Percentiles rank a stretch among this genome's conserved stretches.
Evolutionary conservation across 1,284 basidiomycete species (phyloP).

Genomic region (Polyporus tsugae): DNA sequence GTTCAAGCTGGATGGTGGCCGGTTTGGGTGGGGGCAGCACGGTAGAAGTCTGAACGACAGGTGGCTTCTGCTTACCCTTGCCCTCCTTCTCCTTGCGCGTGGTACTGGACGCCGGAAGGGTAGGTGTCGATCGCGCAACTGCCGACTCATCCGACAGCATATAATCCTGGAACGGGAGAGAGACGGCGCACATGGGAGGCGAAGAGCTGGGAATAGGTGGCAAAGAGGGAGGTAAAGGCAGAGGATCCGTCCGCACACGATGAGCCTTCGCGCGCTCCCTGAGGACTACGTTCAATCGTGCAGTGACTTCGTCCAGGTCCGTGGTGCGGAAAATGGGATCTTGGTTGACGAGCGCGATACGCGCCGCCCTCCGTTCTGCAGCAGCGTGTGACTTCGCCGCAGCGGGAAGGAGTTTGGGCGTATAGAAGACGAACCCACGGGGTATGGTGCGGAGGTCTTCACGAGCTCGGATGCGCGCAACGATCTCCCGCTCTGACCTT

Average conservation of each 20-base stretch:
- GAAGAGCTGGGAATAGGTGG: background rate
- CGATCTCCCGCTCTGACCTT: conserved; percentile 65
- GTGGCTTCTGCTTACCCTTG: conserved; percentile 46
- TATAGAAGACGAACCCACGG: conserved; percentile 74
- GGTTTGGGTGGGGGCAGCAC: conserved; percentile 15
- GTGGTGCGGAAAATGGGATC: conserved; percentile 59
- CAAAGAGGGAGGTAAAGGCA: background rate
- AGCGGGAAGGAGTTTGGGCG: conserved; percentile 49
- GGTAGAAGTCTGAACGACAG: conserved; percentile 7
- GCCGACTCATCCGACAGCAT: conserved; percentile 45
- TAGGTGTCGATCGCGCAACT: conserved; percentile 13
- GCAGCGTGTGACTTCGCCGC: conserved; percentile 20
- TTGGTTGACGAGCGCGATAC: conserved; percentile 32
- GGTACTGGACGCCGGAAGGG: conserved; percentile 8
- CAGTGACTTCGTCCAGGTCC: conserved; percentile 63
- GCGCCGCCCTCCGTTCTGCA: conserved; percentile 17
- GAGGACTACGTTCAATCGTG: conserved; percentile 61
- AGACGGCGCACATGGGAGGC: conserved; percentile 14
- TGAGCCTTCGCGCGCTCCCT: conserved; percentile 45
- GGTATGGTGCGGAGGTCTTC: conserved; percentile 64
- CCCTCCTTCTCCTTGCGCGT: conserved; percentile 45
- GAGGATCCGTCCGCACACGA: conserved; percentile 31
- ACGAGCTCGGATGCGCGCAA: conserved; percentile 65
- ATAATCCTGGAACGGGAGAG: conserved; percentile 44
- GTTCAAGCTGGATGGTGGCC: conserved; percentile 11